Conservation (phyloP, 139 green algal genomes). For the Chlorella sp. region DNA sequence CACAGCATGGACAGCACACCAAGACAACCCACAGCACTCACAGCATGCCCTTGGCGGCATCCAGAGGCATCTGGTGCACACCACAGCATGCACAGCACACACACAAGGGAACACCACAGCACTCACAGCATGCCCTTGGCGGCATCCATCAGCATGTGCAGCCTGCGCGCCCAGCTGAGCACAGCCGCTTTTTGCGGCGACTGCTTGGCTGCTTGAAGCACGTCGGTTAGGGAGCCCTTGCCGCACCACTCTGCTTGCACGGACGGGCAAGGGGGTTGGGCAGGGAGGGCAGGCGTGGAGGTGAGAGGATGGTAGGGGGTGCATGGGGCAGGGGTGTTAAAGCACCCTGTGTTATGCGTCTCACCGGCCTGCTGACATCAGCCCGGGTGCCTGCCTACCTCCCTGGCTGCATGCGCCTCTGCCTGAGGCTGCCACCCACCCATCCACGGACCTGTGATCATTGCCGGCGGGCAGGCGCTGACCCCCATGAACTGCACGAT, state of each 20-base stretch:
- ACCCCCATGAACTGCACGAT: slow-evolving; percentile 59
- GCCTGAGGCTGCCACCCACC: no score
- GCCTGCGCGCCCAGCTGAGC: slow-evolving; percentile 55
- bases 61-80: slow-evolving; percentile 56
- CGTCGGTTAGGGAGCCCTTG: slow-evolving; percentile 61
- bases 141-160: slow-evolving; percentile 59
- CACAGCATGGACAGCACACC: no score
- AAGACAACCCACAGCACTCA: no score
- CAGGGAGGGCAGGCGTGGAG: not conserved
- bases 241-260: slow-evolving; percentile 60
- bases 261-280: not conserved
- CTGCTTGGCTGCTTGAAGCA: slow-evolving; percentile 45
- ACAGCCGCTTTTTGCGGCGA: slow-evolving; percentile 28
- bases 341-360: not conserved
- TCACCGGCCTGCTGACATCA: no score
- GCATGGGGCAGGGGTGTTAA: not conserved
- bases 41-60: slow-evolving; percentile 62
- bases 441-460: slow-evolving; percentile 25
- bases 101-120: not conserved
- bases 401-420: not conserved
- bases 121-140: slow-evolving; percentile 58
- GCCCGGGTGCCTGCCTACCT: not conserved
- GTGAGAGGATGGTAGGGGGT: not conserved
- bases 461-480: slow-evolving; percentile 42
- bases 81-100: no score